phyloP scores from a whole-genome alignment of 306 rosid species.

The Mucuna pruriens region DNA sequence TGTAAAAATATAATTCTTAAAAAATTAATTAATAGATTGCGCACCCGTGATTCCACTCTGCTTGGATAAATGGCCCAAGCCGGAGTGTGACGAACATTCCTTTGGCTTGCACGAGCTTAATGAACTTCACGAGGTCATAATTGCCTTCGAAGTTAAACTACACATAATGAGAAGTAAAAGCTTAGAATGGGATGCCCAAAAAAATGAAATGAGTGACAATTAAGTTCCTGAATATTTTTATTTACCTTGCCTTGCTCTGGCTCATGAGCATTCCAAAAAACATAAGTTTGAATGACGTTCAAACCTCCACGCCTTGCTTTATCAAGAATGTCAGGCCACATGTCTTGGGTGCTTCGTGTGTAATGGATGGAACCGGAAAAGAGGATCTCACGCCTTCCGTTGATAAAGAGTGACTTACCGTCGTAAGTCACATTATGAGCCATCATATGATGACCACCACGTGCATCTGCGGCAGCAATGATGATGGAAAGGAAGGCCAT shows the following conservation, averaged over 20 bases:
- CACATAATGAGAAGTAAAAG: too few relatives aligned
- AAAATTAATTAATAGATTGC: neutral
- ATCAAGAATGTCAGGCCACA: conserved; percentile 72
- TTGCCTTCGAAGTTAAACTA: conserved; percentile 71
- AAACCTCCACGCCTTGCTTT: conserved; percentile 85
- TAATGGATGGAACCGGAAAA: conserved; percentile 91
- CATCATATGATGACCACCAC: neutral
- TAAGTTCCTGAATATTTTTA: too few relatives aligned
- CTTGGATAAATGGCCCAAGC: conserved; percentile 94
- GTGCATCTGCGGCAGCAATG: neutral
- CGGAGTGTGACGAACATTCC: conserved; percentile 76
- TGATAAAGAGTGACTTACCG: conserved; percentile 48
- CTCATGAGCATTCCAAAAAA: conserved; percentile 91
- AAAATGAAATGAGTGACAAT: too few relatives aligned
- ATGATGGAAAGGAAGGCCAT: conserved; percentile 36
- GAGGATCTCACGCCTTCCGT: conserved; percentile 69
- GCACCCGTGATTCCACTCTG: conserved; percentile 98
- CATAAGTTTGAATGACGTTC: conserved; percentile 86
- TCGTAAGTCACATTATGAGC: conserved; percentile 56
- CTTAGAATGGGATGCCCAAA: too few relatives aligned
- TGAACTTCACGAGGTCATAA: conserved; percentile 72
- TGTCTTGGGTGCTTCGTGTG: conserved; percentile 72
- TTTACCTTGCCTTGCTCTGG: conserved; percentile 74
- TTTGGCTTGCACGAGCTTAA: conserved; percentile 49
- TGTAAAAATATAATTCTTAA: too few relatives aligned